Evolutionary conservation across 2,329 filamentous ascomycete species (phyloP), one percentile per base, ranked within the genome.

Genomic region (Aphanoascus verrucosus): DNA sequence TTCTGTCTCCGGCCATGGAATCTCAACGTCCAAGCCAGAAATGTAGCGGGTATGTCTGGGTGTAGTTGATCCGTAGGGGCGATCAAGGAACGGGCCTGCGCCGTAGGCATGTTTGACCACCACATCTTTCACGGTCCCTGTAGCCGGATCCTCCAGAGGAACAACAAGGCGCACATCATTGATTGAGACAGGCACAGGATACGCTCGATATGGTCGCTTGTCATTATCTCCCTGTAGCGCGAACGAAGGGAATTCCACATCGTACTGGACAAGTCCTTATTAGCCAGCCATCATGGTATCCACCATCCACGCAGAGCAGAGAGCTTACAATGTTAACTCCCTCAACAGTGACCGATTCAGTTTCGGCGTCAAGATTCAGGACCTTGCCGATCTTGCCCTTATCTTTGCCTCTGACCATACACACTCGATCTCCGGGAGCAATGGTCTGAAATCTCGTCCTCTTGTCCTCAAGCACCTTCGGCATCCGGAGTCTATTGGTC

Each of bases 311-410:
- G 14, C 43, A n/a, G n/a, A n/a, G 35, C 17, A 65, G n/a, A 12
- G 35, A 19, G 64, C 78, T 62, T 74, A 89, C 86, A 74, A 78
- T 74, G 64, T 85, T 82, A 56, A 83, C 61, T 20, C 77, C 79
- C 57, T 81, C 75, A 42, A 90, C 70, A n/a, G 70, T 74, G 44
- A 88, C 73, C 57, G 77, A 77, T 56, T 81, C 83, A 44, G 70
- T 72, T 9, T 76, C 68, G 3, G 64, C 57, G 59, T 81, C 71
- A 44, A 94, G 73, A 1, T 73, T 67, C 56, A 67, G 68, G 43
- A 97, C 80, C n/a, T 73, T 72, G 49, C 87, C 86, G 69, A 98
- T 93, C 72, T 84, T 87, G 63, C 89, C 89, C 72, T 83, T 85
- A 63, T 93, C 86, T 35, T 77, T 78, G 7, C 91, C 90, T 56